phyloP scores from a whole-genome alignment of 768 basidiomycete species.

The Russula griseocarnosa region DNA sequence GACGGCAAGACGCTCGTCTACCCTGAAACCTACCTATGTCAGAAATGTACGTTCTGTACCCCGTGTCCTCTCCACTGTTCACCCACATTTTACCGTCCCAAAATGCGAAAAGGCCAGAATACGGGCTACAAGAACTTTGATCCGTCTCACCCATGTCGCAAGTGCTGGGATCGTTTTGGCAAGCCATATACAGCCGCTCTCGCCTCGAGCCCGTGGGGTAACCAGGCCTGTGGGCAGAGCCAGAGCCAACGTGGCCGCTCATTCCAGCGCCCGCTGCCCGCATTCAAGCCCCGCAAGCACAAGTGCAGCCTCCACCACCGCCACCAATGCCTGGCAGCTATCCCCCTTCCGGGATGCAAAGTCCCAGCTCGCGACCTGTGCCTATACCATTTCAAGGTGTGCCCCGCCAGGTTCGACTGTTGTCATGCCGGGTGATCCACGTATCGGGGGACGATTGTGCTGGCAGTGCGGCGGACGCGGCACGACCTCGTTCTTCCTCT shows the following conservation, averaged over 20 bases:
- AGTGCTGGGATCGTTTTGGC: conserved; percentile 71
- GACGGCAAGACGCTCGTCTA: conserved; percentile 65
- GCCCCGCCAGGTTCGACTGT: conserved; percentile 45
- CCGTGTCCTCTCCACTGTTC: neutral
- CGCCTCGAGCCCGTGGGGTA: conserved; percentile 47
- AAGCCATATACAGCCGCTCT: conserved; percentile 60
- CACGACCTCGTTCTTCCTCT: conserved; percentile 46
- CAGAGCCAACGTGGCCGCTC: conserved; percentile 13
- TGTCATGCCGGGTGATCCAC: conserved; percentile 60
- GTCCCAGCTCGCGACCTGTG: conserved; percentile 7
- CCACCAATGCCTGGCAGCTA: conserved; percentile 4
- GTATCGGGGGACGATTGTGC: conserved; percentile 65
- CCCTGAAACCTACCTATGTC: conserved; percentile 56
- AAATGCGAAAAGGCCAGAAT: conserved; percentile 52
- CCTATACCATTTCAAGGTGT: conserved; percentile 29
- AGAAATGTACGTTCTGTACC: conserved; percentile 52
- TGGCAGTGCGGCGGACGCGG: conserved; percentile 64
- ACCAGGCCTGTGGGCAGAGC: neutral
- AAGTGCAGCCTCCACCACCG: neutral
- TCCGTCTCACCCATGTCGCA: conserved; percentile 61
- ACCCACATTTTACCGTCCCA: neutral
- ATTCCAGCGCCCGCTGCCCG: conserved; percentile 29
- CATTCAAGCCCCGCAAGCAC: conserved; percentile 27
- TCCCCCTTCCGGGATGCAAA: neutral
- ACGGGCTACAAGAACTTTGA: conserved; percentile 70